phyloP scores from a whole-genome alignment of 306 rosid genomes.

The Urtica urens region DNA sequence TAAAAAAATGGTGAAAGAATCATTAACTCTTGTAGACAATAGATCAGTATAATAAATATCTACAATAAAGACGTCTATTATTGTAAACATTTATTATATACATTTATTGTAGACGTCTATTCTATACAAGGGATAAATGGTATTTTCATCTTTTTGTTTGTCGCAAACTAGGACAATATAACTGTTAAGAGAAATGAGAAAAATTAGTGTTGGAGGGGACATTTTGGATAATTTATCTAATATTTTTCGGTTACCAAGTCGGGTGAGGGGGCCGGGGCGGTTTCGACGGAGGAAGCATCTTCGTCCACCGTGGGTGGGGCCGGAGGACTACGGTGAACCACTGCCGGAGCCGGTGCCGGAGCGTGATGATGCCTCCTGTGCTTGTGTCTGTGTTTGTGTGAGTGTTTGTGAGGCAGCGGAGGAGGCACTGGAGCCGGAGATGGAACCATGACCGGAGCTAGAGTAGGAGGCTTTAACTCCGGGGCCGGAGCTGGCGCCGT shows the following conservation, averaged over 20 bases:
- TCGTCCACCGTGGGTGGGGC: constrained; percentile 63
- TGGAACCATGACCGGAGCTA: constrained; percentile 28
- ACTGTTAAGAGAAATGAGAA: too few relatives aligned
- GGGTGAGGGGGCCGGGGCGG: constrained; percentile 86
- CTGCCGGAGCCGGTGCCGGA: constrained; percentile 55
- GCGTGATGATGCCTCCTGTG: constrained; percentile 48
- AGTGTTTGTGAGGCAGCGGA: constrained; percentile 31
- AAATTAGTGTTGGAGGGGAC: too few relatives aligned
- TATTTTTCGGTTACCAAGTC: constrained; percentile 75
- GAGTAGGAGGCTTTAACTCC: constrained; percentile 13
- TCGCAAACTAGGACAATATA: too few relatives aligned
- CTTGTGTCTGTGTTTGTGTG: constrained; percentile 49
- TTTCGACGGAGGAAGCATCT: constrained; percentile 26
- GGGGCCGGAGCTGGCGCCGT: constrained; percentile 26
- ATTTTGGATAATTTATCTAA: too few relatives aligned
- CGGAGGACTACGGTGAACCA: constrained; percentile 59
- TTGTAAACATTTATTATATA: too few relatives aligned
- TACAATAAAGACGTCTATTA: too few relatives aligned
- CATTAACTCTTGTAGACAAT: too few relatives aligned
- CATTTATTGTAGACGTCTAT: too few relatives aligned
- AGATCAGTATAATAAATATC: too few relatives aligned
- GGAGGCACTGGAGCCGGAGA: constrained; percentile 46
- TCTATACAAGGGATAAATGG: background rate
- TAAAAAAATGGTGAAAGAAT: too few relatives aligned
- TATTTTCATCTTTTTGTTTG: background rate